A percentile compares a stretch with the other conserved stretches of the same genome.
These are phyloP conservation scores for Penicillium sp. DNA, from an alignment of 2,329 filamentous ascomycete species.

Conservation along the genomic window DNA sequence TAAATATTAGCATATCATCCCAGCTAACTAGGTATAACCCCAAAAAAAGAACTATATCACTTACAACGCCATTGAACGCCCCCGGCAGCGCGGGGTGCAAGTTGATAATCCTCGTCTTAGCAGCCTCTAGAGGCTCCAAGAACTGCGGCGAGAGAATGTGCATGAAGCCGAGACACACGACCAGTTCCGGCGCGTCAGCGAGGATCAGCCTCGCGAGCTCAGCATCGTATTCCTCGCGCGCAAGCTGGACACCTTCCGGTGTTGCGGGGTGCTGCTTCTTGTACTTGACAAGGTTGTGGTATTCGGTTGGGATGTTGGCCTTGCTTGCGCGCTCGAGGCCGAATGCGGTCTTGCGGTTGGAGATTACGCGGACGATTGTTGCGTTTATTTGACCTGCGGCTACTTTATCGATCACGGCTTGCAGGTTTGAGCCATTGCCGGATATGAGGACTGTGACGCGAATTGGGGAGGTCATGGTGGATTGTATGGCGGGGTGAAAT, in stretches of 20 bases:
- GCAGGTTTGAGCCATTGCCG: constrained; percentile 74
- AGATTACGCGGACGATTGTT: constrained; percentile 63
- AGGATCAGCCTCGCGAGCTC: constrained; percentile 70
- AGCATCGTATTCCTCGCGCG: constrained; percentile 69
- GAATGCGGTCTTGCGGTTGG: constrained; percentile 64
- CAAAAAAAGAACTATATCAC: constrained; percentile 18
- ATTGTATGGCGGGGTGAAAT: constrained; percentile 5
- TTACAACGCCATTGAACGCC: constrained; percentile 69
- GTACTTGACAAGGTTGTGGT: constrained; percentile 78
- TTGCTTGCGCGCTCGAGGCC: constrained; percentile 62
- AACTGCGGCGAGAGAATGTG: constrained; percentile 72
- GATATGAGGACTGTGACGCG: constrained; percentile 69
- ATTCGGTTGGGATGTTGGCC: constrained; percentile 68
- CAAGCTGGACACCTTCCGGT: constrained; percentile 50
- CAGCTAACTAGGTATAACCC: background rate
- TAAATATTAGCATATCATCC: background rate
- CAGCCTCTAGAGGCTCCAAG: constrained; percentile 64
- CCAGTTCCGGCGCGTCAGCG: constrained; percentile 64
- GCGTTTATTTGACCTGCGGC: constrained; percentile 50
- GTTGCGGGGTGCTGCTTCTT: constrained; percentile 66
- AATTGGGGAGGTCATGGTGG: constrained; percentile 35
- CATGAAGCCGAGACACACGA: constrained; percentile 87
- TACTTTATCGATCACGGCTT: constrained; percentile 69
- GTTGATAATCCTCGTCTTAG: constrained; percentile 72
- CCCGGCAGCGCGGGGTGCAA: constrained; percentile 74